phyloP scores from a whole-genome alignment of 2,329 filamentous ascomycete species.

The Harringtonia aguacate region DNA sequence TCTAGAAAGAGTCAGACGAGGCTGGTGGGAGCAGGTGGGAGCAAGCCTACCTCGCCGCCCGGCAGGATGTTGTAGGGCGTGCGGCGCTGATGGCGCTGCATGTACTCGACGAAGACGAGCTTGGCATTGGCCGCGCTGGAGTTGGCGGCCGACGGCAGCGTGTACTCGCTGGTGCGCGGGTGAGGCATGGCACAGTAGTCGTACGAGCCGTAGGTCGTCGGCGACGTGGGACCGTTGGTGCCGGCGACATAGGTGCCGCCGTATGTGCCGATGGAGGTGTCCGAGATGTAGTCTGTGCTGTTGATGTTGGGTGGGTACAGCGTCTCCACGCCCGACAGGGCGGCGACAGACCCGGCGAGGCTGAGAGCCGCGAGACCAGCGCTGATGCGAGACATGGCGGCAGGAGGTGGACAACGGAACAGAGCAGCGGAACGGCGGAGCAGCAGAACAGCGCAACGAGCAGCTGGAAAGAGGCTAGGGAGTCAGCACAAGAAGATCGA shows the following conservation, averaged over 20 bases:
- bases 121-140: neutral
- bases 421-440: too few species aligned
- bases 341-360: neutral
- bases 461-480: neutral
- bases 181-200: conserved; percentile 5
- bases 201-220: conserved; percentile 1
- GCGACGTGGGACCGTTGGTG: neutral
- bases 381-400: neutral
- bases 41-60: neutral
- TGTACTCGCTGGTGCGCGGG: conserved; percentile 1
- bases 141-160: neutral
- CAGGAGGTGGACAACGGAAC: too few species aligned
- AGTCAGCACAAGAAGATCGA: too few species aligned
- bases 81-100: conserved; percentile 6
- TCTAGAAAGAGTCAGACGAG: neutral
- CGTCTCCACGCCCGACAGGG: neutral
- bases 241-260: conserved; percentile 1
- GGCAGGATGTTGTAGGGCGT: conserved; percentile 5
- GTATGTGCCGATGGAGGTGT: conserved; percentile 1
- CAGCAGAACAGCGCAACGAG: neutral
- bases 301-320: conserved; percentile 1
- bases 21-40: too few species aligned
- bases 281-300: conserved; percentile 2
- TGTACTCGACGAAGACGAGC: conserved; percentile 1
- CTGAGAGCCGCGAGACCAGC: neutral